These are phyloP conservation scores for Penicillium sp. DNA, from an alignment of 2,329 filamentous ascomycete species.

Conservation along the genomic window DNA sequence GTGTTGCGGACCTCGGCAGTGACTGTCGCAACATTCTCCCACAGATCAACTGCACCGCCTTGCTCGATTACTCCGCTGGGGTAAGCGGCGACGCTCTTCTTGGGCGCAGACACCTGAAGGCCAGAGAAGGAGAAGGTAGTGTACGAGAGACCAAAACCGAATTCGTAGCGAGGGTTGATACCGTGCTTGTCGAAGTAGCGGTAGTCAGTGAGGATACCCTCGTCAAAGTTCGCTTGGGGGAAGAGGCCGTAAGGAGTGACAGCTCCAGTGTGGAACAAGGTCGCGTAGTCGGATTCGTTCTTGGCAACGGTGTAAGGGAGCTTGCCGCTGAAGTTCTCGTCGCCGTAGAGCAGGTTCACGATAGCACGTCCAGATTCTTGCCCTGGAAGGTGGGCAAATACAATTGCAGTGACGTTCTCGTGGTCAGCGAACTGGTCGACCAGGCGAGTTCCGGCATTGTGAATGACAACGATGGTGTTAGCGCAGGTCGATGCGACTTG, in stretches of 20 bases:
- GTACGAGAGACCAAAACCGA: constrained; percentile 63
- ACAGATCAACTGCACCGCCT: constrained; percentile 58
- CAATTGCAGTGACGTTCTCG: constrained; percentile 70
- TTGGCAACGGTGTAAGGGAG: constrained; percentile 61
- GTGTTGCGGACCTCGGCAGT: constrained; percentile 50
- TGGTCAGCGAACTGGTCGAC: constrained; percentile 64
- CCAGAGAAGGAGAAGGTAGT: constrained; percentile 62
- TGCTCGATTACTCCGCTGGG: constrained; percentile 49
- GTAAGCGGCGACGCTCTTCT: constrained; percentile 37
- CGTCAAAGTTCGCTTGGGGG: constrained; percentile 61
- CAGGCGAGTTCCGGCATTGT: constrained; percentile 78
- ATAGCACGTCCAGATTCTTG: constrained; percentile 74
- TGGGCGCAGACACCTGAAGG: constrained; percentile 48
- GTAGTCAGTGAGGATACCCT: constrained; percentile 64
- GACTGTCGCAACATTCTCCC: constrained; percentile 49
- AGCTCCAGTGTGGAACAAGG: constrained; percentile 41
- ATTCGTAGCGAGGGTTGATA: constrained; percentile 61
- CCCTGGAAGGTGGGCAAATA: constrained; percentile 73
- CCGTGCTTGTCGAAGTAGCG: constrained; percentile 51
- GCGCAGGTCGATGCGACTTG: constrained; percentile 74
- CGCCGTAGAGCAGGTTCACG: constrained; percentile 71
- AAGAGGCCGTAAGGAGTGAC: constrained; percentile 57
- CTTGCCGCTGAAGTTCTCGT: constrained; percentile 63
- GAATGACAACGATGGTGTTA: constrained; percentile 91
- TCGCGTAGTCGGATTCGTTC: constrained; percentile 52